phyloP scores from a whole-genome alignment of 2,329 filamentous ascomycete genomes.

The Xylariaceae sp. region DNA sequence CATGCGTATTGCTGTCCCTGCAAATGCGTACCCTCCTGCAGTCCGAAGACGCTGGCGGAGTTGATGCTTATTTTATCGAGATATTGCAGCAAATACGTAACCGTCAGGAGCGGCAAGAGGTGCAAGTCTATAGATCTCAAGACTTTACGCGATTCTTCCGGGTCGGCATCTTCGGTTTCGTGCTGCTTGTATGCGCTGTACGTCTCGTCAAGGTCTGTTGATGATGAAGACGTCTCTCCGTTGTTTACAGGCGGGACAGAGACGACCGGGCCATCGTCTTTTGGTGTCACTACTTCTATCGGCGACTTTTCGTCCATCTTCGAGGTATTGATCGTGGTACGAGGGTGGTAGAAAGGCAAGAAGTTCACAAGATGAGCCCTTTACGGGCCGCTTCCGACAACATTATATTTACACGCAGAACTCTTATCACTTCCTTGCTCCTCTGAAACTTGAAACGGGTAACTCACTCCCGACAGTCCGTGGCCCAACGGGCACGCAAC shows the following conservation, averaged over 20 bases:
- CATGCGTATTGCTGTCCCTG: conserved; percentile 48
- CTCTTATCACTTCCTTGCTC: no score
- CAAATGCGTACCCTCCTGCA: conserved; percentile 44
- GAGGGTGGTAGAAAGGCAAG: not conserved
- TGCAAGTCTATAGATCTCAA: conserved; percentile 31
- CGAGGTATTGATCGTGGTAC: not conserved
- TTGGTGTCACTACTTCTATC: conserved; percentile 2
- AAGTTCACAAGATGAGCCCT: not conserved
- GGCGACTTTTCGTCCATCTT: conserved; percentile 20
- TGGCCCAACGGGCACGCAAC: not conserved
- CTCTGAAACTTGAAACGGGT: no score
- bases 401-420: not conserved
- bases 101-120: conserved; percentile 31
- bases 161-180: conserved; percentile 24
- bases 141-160: conserved; percentile 28
- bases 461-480: not conserved
- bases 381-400: not conserved
- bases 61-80: conserved; percentile 41
- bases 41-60: conserved; percentile 46
- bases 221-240: conserved; percentile 21
- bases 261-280: not conserved
- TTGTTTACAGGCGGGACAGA: conserved; percentile 7
- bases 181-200: conserved; percentile 32
- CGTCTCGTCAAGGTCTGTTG: conserved; percentile 32
- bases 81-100: conserved; percentile 34